Percentiles rank a stretch among this genome's conserved stretches.
phyloP scores from a whole-genome alignment of 768 basidiomycete genomes.

The Podaxis sp. region DNA sequence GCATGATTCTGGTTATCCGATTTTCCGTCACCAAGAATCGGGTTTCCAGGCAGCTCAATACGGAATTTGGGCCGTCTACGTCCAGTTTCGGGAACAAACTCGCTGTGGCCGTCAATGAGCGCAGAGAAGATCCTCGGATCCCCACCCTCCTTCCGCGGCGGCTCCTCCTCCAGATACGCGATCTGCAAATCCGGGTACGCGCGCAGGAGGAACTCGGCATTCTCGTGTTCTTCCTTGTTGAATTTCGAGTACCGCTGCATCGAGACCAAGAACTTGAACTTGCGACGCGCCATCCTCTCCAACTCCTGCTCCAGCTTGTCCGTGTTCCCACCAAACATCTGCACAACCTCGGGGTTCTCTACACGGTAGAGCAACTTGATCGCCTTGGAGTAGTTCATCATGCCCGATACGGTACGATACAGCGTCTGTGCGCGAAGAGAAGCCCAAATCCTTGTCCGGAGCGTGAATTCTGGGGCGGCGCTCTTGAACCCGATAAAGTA shows the following conservation, averaged over 20 bases:
- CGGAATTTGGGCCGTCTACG: constrained; percentile 95
- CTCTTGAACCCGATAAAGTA: constrained; percentile 99
- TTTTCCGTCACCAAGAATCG: constrained; percentile 98
- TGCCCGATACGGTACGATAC: constrained; percentile 97
- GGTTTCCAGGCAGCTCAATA: constrained; percentile 97
- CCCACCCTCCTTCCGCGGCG: constrained; percentile 89
- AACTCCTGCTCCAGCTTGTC: constrained; percentile 95
- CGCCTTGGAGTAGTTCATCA: constrained; percentile 99
- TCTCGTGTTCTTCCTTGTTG: constrained; percentile 99
- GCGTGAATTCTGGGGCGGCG: constrained; percentile 95
- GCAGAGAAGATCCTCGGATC: constrained; percentile 95
- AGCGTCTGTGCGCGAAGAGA: constrained; percentile 98
- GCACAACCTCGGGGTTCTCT: constrained; percentile 98
- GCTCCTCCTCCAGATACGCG: constrained; percentile 97
- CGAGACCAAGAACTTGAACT: constrained; percentile 99
- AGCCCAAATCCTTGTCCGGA: constrained; percentile 99
- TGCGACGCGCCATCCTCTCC: constrained; percentile 95
- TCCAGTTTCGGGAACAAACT: constrained; percentile 87
- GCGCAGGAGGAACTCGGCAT: constrained; percentile 95
- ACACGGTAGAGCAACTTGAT: constrained; percentile 99
- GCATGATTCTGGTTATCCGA: constrained; percentile 99
- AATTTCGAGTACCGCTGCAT: constrained; percentile 99
- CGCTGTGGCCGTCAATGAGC: constrained; percentile 96
- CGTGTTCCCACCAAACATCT: constrained; percentile 95
- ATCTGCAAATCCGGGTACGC: constrained; percentile 99